A percentile compares a stretch with the other conserved stretches of the same genome.
Evolutionary conservation across 108 stramenopile species (phyloP).

Genomic region (Pseudonitzschia pungens): DNA sequence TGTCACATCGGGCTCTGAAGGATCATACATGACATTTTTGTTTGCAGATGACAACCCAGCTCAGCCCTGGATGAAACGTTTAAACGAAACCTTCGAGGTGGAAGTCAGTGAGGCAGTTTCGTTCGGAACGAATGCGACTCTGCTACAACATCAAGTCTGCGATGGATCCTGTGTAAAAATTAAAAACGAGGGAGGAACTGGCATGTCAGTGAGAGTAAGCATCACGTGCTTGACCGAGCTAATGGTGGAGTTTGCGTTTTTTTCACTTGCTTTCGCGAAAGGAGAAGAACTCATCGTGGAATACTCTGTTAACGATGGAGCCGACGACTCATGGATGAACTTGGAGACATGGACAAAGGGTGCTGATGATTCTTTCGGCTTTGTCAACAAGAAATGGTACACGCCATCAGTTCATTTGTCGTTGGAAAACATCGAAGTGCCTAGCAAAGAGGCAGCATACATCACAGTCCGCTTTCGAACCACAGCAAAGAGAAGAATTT

Average conservation of each 20-base stretch:
- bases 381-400: background rate
- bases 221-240: background rate
- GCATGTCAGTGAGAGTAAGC: background rate
- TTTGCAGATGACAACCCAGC: slow-evolving; percentile 2
- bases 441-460: too few species aligned
- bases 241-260: background rate
- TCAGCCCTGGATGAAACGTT: background rate
- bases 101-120: background rate
- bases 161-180: background rate
- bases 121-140: background rate
- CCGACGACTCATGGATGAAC: background rate
- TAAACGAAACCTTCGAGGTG: background rate
- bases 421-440: background rate
- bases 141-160: background rate
- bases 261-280: background rate
- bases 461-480: background rate
- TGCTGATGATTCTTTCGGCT: background rate
- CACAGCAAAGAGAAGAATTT: background rate
- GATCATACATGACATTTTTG: slow-evolving; percentile 38
- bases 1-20: slow-evolving; percentile 16
- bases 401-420: background rate
- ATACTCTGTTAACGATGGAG: background rate
- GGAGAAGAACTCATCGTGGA: slow-evolving; percentile 1
- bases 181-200: background rate
- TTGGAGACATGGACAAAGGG: slow-evolving; percentile 5